Evolutionary conservation across 1,284 basidiomycete species (phyloP).

Genomic region (Fistulina hepatica): DNA sequence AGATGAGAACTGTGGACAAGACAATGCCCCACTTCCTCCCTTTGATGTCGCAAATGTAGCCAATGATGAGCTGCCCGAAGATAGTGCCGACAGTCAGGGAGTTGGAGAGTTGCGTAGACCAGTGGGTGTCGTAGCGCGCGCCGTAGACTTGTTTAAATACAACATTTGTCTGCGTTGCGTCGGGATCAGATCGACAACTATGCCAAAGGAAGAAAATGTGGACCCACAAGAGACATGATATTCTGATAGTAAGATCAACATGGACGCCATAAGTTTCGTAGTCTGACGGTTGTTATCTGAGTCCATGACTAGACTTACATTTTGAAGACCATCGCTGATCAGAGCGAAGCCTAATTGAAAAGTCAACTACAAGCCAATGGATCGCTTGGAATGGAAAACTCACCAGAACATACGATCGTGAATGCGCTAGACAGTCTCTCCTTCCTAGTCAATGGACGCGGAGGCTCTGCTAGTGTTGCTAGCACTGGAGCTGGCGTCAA

Average conservation of each 20-base stretch:
- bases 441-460: no score
- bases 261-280: neutral
- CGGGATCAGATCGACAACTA: no score
- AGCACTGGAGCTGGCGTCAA: no score
- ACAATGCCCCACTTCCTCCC: slow-evolving; percentile 67
- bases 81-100: slow-evolving; percentile 64
- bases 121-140: slow-evolving; percentile 6
- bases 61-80: slow-evolving; percentile 58
- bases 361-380: neutral
- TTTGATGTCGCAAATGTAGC: slow-evolving; percentile 59
- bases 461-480: no score
- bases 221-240: slow-evolving; percentile 11
- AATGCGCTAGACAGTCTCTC: slow-evolving; percentile 11
- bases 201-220: no score
- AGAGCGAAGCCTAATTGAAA: slow-evolving; percentile 9
- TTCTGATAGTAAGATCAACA: slow-evolving; percentile 6
- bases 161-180: no score
- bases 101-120: slow-evolving; percentile 63
- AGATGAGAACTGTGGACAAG: slow-evolving; percentile 58
- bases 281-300: neutral
- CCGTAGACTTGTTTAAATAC: slow-evolving; percentile 11
- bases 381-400: neutral
- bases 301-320: no score
- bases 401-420: slow-evolving; percentile 12
- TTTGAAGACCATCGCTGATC: slow-evolving; percentile 13